Evolutionary conservation across 352 stramenopile species (phyloP), one percentile per base, ranked within the genome.

Genomic region (Aphanomyces invadans): DNA sequence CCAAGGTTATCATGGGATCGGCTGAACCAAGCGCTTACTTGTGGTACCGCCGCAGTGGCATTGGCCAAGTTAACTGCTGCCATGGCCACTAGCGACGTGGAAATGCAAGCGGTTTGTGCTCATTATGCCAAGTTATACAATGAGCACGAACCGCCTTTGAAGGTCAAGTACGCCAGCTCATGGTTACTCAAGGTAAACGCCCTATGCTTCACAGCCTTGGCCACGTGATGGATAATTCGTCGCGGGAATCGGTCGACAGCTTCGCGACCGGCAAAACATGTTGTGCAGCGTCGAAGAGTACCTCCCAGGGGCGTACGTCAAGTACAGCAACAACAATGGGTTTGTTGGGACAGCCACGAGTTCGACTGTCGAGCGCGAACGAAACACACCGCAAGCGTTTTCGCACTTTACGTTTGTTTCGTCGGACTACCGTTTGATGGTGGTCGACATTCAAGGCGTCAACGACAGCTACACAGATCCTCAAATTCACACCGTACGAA

Each of bases 71-170:
- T 59, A 45, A 32, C 32, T 57, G 15, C 17, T 1, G 0, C 21
- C 15, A 48, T 48, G 15, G 39, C 39, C 17, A 9, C 9, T 52
- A 89, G 84, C 68, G 86, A 95, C 42, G 86, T 95, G 23, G 86
- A 95, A 72, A 93, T 93, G 86, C 86, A 95, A 70, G 84, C 86
- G 4, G 82, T 92, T 11, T 95, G 86, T 69, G 83, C 83, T 3
- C 83, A 93, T 66, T 95, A 95, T 65, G 86, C 85, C 1, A 77
- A 81, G 51, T 70, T 95, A 21, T 95, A 93, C 71, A 93, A 95
- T 48, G 82, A 92, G 28, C 84, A 92, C 60, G 80, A 90, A 57
- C 84, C 84, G 15, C 84, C 84, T 9, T 62, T 90, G 15, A 88
- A 87, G 62, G 84, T 92, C n/a, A 85, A 84, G 33, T 92, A 92